Percentiles rank a stretch among this genome's conserved stretches.
Evolutionary conservation across 768 basidiomycete species (phyloP).

Genomic region (Lyophyllum semitale): DNA sequence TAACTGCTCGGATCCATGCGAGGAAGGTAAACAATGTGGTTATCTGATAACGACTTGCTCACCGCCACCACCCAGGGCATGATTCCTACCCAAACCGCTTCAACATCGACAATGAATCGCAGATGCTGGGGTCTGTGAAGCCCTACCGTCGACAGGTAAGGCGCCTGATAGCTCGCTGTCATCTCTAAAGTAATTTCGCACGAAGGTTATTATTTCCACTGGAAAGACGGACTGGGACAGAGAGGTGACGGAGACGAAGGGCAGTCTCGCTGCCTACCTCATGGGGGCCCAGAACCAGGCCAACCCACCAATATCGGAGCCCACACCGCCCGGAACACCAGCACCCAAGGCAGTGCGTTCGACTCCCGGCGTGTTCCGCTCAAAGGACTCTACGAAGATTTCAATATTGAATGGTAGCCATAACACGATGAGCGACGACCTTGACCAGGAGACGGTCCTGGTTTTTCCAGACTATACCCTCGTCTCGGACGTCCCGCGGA

Average conservation of each 20-base stretch:
- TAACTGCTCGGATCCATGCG: conserved; percentile 76
- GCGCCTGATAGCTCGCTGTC: conserved; percentile 1
- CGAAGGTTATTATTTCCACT: conserved; percentile 84
- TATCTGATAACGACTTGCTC: conserved; percentile 30
- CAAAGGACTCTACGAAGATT: conserved; percentile 54
- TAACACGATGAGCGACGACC: conserved; percentile 64
- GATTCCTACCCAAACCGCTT: conserved; percentile 75
- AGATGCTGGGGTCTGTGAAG: conserved; percentile 85
- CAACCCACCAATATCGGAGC: conserved; percentile 25
- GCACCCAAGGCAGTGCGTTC: conserved; percentile 31
- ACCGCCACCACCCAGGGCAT: conserved; percentile 50
- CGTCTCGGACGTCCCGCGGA: conserved; percentile 69
- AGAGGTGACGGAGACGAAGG: conserved; percentile 72
- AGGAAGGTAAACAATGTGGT: conserved; percentile 49
- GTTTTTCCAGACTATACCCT: conserved; percentile 93
- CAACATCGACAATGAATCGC: conserved; percentile 74
- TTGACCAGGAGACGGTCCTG: conserved; percentile 74
- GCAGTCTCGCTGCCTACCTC: conserved; percentile 70
- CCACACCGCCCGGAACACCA: conserved; percentile 25
- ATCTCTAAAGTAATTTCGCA: conserved; percentile 4
- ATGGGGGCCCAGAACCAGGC: conserved; percentile 32
- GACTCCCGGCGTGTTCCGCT: conserved; percentile 58
- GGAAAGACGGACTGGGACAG: conserved; percentile 88
- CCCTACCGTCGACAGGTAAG: conserved; percentile 80
- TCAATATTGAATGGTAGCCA: conserved; percentile 87